Base-by-base conservation (phyloP, 345 rosid genomes). In the Acer negundo region DNA sequence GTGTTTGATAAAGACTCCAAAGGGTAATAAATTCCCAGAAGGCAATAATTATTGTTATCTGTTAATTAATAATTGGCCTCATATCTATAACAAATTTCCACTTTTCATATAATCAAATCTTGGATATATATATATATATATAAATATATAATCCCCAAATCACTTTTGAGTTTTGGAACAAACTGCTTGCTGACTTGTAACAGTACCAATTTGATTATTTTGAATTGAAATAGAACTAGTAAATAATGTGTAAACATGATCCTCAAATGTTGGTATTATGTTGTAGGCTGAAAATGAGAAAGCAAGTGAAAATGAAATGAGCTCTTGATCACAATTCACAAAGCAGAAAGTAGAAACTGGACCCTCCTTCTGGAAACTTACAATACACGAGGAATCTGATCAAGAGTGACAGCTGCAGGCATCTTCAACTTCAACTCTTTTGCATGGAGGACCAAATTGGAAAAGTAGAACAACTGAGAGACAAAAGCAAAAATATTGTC, bases 1-100 rank as follows among this genome's bases (percentile, higher is more conserved):
- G 38, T 70, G n/a, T 38, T 55, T 69, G 82, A 80, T 67, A 23
- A 75, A n/a, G 83, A 76, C 81, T 42, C 1, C 56, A 20, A 65
- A 55, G 70, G 51, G 44, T 24, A 15, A 26, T 24, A 59, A 17
- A 51, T 40, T 38, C 61, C 61, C 7, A 53, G 44, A 44, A 44
- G 51, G 70, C 80, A 70, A 67, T 66, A 59, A 73, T 61, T 73
- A 68, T 61, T 73, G 53, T 72, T 62, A 15, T 35, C 17, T n/a
- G 20, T 67, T 66, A 75, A 76, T 67, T 66, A 75, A 76, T 73
- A 35, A 35, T 76, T 80, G 69, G 69, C 24, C 55, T 55, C 63
- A 7, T 64, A 73, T 51, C 70, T 15, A 22, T 72, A 62, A 71
- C 77, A 68, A 70, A 64, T 17, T 64, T 62, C 24, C 42, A 59